Conservation (phyloP, 148 eudicot genomes). For the Nyssa sinensis region DNA sequence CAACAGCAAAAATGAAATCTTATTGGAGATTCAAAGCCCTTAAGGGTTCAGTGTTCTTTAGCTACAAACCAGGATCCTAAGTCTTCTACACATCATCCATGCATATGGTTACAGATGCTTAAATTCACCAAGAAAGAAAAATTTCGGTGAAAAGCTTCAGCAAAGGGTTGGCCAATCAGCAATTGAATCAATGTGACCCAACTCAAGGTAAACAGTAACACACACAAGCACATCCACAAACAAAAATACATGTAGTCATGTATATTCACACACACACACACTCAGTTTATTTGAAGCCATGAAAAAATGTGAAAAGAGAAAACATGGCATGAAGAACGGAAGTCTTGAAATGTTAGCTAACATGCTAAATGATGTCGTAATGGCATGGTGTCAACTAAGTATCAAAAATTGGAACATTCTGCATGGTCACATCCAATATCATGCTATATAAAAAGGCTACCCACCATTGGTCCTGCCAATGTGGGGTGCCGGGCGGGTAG, state of each 20-base stretch:
- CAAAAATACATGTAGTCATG: neutral
- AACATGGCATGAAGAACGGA: neutral
- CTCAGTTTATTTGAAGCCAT: no score
- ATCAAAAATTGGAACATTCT: neutral
- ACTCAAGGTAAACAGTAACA: neutral
- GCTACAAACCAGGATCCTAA: neutral
- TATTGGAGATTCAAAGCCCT: neutral
- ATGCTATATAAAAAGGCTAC: neutral
- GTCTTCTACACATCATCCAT: no score
- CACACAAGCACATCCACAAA: neutral
- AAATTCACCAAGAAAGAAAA: constrained; percentile 2
- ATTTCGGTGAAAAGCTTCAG: neutral
- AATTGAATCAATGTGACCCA: neutral
- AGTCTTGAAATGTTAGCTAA: neutral
- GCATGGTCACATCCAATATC: neutral
- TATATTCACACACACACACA: no score
- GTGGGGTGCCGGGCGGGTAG: no score
- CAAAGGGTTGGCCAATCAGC: neutral
- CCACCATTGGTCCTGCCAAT: neutral
- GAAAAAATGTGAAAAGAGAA: no score
- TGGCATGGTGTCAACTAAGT: neutral
- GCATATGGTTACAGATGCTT: neutral
- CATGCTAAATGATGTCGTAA: neutral
- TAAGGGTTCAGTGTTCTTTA: neutral
- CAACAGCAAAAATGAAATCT: neutral